Base-by-base conservation (phyloP, 2,329 filamentous ascomycete species). In the Aspergillus versicolor region DNA sequence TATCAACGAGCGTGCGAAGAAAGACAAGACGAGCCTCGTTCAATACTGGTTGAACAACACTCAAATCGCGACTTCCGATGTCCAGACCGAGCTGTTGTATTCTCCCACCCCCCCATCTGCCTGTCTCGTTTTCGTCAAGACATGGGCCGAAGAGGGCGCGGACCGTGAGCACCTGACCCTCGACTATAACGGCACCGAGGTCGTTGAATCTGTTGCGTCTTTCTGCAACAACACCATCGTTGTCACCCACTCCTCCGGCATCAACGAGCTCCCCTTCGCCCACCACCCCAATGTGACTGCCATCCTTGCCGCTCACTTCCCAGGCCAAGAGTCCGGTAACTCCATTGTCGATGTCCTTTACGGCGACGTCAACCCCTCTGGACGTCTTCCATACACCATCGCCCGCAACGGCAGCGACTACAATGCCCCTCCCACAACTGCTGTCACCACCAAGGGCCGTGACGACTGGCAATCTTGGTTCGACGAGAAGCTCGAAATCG, bases 241-340 rank as follows among this genome's bases (percentile, higher is more conserved):
- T 17, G 84, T 96, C 54, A 87, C 96, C 51, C 91, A 96, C 76
- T 90, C 88, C 1, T 83, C 87, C 4, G 92, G 92, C 0, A 57
- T 61, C 37, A 88, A 92, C 1, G 74, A 95, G 6, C 58, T 63
- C 21, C 58, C 59, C 15, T 93, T 87, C 81, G 86, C 89, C 66
- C 77, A 89, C 54, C 87, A 86, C 73, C 83, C 85, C 42, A 96
- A 95, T 73, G 81, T 96, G 48, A 92, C 90, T 0, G 92, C 90
- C 43, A 92, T 96, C 52, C 73, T 96, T 3, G 94, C 89, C 83
- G 91, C 90, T 40, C 90, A 90, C 66, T 76, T 92, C 22, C 91
- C 91, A 0, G 92, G 92, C 9, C 88, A 96, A 70, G 89, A 96
- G 73, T 89, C 87, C 19, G 92, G 92, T 45, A 90, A 92, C 67